Evolutionary conservation across 768 basidiomycete species (phyloP), one percentile per base, ranked within the genome.

Genomic region (Pleurotus tuber-regium): DNA sequence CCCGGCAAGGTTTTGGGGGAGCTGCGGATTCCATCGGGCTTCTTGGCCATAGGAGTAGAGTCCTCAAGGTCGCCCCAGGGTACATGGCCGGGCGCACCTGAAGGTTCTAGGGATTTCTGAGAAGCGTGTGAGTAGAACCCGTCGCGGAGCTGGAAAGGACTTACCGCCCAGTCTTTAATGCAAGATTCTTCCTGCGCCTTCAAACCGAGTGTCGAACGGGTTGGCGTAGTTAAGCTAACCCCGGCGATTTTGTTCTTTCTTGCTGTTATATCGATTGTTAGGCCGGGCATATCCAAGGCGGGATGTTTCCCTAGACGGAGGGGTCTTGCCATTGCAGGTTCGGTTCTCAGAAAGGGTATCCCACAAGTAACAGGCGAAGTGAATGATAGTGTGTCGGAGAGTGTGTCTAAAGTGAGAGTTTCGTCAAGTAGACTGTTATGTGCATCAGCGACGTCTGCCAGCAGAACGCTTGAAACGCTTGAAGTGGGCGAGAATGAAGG

Each of bases 161-260:
- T 54, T 60, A 76, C 75, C 38, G 63, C 67, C 75, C 75, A 76
- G 58, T 68, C 68, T 24, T 59, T 58, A 26, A 76, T 66, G 49
- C 66, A 72, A 33, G 72, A 52, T 48, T 66, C 66, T 57, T 75
- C 72, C 50, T 66, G 70, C 14, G 66, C 54, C 63, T 75, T 67
- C n/a, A 62, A 56, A 31, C 57, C 64, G 12, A 74, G 65, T 24
- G 73, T 67, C 21, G 73, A 70, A 3, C 67, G 61, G 4, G 73
- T 74, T 6, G 74, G 73, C n/a, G n/a, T n/a, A n/a, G n/a, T n/a
- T n/a, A n/a, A n/a, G n/a, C n/a, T n/a, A n/a, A n/a, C n/a, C n/a
- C n/a, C n/a, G n/a, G n/a, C n/a, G n/a, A n/a, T n/a, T n/a, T n/a
- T n/a, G n/a, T n/a, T n/a, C n/a, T n/a, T n/a, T n/a, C n/a, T n/a